phyloP scores from a whole-genome alignment of 352 stramenopile species.

The Phytophthora crassamura region DNA sequence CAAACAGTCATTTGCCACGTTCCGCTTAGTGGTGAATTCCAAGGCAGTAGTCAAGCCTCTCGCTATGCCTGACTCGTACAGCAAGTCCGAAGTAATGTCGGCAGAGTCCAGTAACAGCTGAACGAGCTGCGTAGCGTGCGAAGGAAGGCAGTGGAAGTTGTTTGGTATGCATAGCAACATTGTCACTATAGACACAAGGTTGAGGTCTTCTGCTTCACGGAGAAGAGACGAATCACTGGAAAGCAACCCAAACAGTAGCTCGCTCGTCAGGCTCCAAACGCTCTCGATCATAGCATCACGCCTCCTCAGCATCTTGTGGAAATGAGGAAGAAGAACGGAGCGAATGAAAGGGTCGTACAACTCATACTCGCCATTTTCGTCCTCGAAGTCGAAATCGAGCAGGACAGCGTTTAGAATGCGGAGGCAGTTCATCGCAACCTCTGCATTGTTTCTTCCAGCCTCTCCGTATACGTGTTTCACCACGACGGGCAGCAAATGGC shows the following conservation, averaged over 20 bases:
- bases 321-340: constrained; percentile 51
- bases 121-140: constrained; percentile 42
- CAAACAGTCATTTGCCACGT: constrained; percentile 17
- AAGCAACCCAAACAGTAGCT: constrained; percentile 57
- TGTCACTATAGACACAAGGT: constrained; percentile 36
- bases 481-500: constrained; percentile 59
- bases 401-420: constrained; percentile 57
- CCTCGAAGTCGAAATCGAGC: constrained; percentile 52
- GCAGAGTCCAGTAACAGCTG: constrained; percentile 42
- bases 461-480: constrained; percentile 33
- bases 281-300: constrained; percentile 39
- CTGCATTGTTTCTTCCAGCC: constrained; percentile 11
- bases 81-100: constrained; percentile 16
- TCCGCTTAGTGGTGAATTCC: constrained; percentile 27
- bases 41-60: constrained; percentile 33
- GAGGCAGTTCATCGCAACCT: constrained; percentile 52
- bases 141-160: constrained; percentile 38
- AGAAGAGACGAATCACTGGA: constrained; percentile 44
- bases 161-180: constrained; percentile 41
- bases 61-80: constrained; percentile 46
- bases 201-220: constrained; percentile 19
- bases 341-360: constrained; percentile 49
- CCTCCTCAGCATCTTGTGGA: constrained; percentile 34
- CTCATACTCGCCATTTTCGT: constrained; percentile 24
- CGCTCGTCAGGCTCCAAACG: constrained; percentile 54